phyloP scores from a whole-genome alignment of 176 grass and related monocot species.

The Ananas comosus region DNA sequence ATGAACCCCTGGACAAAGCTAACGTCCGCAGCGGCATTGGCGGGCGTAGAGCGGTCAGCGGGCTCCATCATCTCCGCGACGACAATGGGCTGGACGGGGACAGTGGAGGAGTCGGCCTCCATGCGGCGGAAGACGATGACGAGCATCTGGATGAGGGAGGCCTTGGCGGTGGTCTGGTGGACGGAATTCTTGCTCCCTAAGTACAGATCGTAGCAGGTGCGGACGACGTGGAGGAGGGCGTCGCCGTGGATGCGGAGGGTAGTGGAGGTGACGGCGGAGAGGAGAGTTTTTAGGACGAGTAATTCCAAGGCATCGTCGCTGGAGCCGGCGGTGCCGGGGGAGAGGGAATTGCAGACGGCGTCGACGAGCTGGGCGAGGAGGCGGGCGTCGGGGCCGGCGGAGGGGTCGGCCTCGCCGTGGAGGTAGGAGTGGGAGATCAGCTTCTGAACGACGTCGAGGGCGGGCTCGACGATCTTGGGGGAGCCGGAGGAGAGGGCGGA shows the following conservation, averaged over 20 bases:
- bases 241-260: constrained; percentile 81
- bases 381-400: constrained; percentile 53
- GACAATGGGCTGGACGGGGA: constrained; percentile 85
- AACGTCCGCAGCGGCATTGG: constrained; percentile 36
- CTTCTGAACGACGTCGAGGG: constrained; percentile 73
- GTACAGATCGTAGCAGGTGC: constrained; percentile 94
- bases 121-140: constrained; percentile 94
- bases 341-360: constrained; percentile 58
- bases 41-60: constrained; percentile 34
- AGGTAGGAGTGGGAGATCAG: constrained; percentile 90
- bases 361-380: constrained; percentile 67
- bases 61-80: constrained; percentile 90
- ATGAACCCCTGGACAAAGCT: constrained; percentile 92
- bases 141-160: constrained; percentile 96
- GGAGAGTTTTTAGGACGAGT: constrained; percentile 89
- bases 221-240: constrained; percentile 71
- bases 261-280: constrained; percentile 88
- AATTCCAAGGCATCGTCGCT: constrained; percentile 76
- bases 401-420: constrained; percentile 79
- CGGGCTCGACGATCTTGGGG: constrained; percentile 65
- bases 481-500: constrained; percentile 57
- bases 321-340: constrained; percentile 17
- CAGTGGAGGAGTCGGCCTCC: constrained; percentile 93
- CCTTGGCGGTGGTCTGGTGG: constrained; percentile 96
- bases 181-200: constrained; percentile 65